Evolutionary conservation across 2,329 filamentous ascomycete species (phyloP), one percentile per base, ranked within the genome.

Genomic region (Malbranchea zuffiana): DNA sequence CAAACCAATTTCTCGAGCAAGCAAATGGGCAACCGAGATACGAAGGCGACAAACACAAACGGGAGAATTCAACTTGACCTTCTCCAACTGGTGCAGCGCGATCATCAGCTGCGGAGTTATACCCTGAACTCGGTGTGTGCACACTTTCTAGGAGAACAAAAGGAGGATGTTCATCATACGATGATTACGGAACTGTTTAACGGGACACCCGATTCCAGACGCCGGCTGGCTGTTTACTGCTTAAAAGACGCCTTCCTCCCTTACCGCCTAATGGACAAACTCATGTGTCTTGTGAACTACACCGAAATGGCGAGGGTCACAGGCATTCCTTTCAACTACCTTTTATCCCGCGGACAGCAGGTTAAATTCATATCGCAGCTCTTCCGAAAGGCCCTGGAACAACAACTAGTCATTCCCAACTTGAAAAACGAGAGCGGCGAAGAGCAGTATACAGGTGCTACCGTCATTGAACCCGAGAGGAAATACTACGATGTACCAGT

Each of bases 221-320:
- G 92, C 50, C 79, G 90, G 62, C 65, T 98, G 32, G 90, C 90
- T 1, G 75, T 98, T 1, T 98, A 98, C 66, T 98, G 90, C 62
- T 63, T 98, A 47, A 98, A 98, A 61, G 92, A 98, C 65, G 90
- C 90, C 0, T 98, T 94, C 52, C 69, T 98, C 3, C 90, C 90
- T 1, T 87, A 96, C 54, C 69, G 92, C 42, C 62, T 98, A 35
- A 87, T 98, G 78, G 90, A 98, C 55, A 98, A 98, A 60, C 69
- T 98, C 17, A 96, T 93, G 55, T 96, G 90, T 61, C 69, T 98
- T n/a, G 82, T 94, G 62, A 98, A 98, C 57, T 96, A 96, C 54
- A 96, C 90, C 0, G 90, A 98, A 63, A 98, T 98, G 90, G 88
- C 90, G 40, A 90, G 90, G 75, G 90, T 98, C 62, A 98, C 92